A percentile compares a stretch with the other conserved stretches of the same genome.
phyloP scores from a whole-genome alignment of 441 rosid species.

The Gossypium davidsonii region DNA sequence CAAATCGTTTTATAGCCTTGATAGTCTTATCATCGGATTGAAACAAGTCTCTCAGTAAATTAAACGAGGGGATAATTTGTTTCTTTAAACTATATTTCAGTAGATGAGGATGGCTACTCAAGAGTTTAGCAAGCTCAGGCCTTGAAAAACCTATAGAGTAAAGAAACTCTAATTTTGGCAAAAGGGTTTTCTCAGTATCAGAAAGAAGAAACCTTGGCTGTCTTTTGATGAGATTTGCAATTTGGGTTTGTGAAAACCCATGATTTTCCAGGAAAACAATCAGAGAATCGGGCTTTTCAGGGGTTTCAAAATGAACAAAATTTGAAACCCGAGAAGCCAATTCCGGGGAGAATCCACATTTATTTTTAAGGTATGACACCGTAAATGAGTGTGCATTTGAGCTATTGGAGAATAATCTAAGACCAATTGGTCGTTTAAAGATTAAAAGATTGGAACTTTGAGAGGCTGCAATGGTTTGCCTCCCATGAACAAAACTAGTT shows the following conservation, averaged over 20 bases:
- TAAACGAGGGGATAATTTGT: background rate
- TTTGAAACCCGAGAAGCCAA: slow-evolving; percentile 14
- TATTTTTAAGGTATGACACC: slow-evolving; percentile 15
- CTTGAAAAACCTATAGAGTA: slow-evolving; percentile 19
- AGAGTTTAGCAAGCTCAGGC: background rate
- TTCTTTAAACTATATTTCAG: background rate
- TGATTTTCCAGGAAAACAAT: slow-evolving; percentile 6
- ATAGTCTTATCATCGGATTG: background rate
- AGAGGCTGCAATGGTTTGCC: background rate
- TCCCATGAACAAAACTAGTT: background rate
- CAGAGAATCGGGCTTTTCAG: slow-evolving; percentile 13
- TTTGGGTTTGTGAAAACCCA: slow-evolving; percentile 23
- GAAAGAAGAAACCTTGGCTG: slow-evolving; percentile 6
- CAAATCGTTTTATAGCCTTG: background rate
- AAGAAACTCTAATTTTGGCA: slow-evolving; percentile 21
- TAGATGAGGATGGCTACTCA: background rate
- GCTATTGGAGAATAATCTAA: background rate
- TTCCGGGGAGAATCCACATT: slow-evolving; percentile 18
- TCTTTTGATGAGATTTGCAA: slow-evolving; percentile 1
- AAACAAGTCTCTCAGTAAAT: background rate
- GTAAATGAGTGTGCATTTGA: slow-evolving; percentile 7
- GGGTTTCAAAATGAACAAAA: slow-evolving; percentile 6
- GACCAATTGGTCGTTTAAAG: background rate
- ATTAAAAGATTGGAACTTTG: background rate
- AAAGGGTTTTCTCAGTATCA: slow-evolving; percentile 7